phyloP scores from a whole-genome alignment of 2,329 filamentous ascomycete species.

The Colletotrichum tofieldiae region DNA sequence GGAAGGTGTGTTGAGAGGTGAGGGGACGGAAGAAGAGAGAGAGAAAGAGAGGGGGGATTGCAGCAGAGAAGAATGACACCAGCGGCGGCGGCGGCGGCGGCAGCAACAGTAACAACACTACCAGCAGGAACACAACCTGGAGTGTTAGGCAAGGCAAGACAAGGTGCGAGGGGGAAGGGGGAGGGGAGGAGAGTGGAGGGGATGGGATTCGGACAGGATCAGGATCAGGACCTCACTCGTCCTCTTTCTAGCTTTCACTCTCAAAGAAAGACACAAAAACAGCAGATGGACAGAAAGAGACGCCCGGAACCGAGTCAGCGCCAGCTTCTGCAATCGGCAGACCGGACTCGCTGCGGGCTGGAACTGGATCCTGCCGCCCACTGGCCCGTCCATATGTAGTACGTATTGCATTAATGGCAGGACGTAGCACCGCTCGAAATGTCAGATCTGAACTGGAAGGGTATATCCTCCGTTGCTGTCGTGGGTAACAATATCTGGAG shows the following conservation, averaged over 20 bases:
- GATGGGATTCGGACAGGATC: background rate
- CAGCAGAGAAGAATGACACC: conserved; percentile 5
- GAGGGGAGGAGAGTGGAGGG: background rate
- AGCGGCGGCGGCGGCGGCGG: background rate
- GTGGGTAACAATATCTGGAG: conserved; percentile 37
- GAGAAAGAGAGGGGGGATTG: conserved; percentile 3
- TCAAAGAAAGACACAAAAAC: conserved; percentile 22
- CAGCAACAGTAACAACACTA: conserved; percentile 5
- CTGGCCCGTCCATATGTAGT: conserved; percentile 5
- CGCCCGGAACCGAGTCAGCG: conserved; percentile 34
- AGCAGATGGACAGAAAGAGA: conserved; percentile 9
- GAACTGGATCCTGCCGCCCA: conserved; percentile 10
- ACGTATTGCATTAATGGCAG: conserved; percentile 6
- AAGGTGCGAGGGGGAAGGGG: background rate
- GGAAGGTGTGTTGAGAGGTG: background rate
- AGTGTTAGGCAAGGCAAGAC: background rate
- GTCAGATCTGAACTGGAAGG: conserved; percentile 38
- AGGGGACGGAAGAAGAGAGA: background rate
- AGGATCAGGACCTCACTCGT: background rate
- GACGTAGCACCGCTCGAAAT: conserved; percentile 5
- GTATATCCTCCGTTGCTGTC: conserved; percentile 34
- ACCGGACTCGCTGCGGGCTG: conserved; percentile 9
- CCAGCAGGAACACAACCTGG: background rate
- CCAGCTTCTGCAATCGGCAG: conserved; percentile 36
- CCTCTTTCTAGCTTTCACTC: background rate